A percentile compares a stretch with the other conserved stretches of the same genome.
Evolutionary conservation across 176 grass and related monocot genomes (phyloP).

Genomic region (Chloris gayana): DNA sequence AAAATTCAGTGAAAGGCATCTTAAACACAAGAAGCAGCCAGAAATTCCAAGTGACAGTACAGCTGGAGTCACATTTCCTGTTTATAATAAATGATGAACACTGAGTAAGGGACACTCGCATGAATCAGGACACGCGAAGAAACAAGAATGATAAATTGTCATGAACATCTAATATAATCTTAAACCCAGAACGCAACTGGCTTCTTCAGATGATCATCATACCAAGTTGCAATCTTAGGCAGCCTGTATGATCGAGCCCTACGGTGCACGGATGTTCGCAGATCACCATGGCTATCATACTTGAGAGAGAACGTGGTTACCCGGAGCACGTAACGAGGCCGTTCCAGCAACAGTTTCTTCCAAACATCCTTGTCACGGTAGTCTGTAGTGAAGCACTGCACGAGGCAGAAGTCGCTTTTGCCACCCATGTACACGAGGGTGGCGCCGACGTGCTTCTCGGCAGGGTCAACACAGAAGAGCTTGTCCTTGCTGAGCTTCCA

Average conservation of each 20-base stretch:
- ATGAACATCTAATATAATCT: too few species aligned
- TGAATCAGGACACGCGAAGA: too few species aligned
- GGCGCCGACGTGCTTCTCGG: not conserved
- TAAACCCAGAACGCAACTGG: too few species aligned
- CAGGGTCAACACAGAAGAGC: not conserved
- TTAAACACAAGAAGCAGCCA: too few species aligned
- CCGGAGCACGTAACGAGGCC: not conserved
- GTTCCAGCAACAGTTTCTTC: not conserved
- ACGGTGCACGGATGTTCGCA: not conserved
- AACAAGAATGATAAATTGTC: too few species aligned
- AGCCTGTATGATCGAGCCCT: not conserved
- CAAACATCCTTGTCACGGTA: not conserved
- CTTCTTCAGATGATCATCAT: not conserved
- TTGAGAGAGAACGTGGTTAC: constrained; percentile 1
- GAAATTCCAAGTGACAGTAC: too few species aligned
- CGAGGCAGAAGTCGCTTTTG: constrained; percentile 12
- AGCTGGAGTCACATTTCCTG: too few species aligned
- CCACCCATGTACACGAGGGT: not conserved
- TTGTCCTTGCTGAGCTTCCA: constrained; percentile 17
- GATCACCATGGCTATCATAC: constrained; percentile 17
- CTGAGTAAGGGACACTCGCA: too few species aligned
- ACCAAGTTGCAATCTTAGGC: not conserved
- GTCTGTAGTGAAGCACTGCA: not conserved
- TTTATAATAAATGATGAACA: too few species aligned
- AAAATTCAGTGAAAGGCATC: too few species aligned